A percentile compares a stretch with the other conserved stretches of the same genome.
Conservation (phyloP, 768 basidiomycete species). For the Cystobasidiopsis lactophilus region DNA sequence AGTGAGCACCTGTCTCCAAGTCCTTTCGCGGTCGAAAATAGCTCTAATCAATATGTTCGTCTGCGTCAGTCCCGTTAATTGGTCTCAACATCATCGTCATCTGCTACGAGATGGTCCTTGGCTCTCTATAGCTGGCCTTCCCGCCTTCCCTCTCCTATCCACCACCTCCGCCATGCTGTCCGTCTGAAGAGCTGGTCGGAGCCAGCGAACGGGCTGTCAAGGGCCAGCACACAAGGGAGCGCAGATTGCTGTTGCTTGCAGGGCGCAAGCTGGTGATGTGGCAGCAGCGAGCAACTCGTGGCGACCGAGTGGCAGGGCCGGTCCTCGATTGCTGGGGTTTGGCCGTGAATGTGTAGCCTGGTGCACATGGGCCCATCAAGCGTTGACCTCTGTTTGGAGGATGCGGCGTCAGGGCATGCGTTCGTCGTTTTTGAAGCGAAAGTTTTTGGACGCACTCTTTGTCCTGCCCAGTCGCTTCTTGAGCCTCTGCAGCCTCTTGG, state of each 20-base stretch:
- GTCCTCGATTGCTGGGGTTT: no score
- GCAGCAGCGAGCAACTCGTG: no score
- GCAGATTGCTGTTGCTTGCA: no score
- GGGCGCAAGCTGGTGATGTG: no score
- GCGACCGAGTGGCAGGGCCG: no score
- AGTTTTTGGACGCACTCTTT: conserved; percentile 1
- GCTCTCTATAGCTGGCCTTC: background rate
- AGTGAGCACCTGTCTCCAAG: conserved; percentile 40
- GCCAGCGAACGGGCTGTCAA: no score
- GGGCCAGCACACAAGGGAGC: no score
- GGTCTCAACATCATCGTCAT: conserved; percentile 68
- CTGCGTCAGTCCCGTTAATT: conserved; percentile 65
- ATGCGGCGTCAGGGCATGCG: background rate
- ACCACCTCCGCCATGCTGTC: no score
- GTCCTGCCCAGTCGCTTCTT: background rate
- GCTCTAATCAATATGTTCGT: conserved; percentile 1
- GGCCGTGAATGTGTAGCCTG: no score
- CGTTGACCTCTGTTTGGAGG: background rate
- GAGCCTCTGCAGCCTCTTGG: background rate
- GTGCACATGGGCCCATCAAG: background rate
- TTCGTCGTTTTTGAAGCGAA: background rate
- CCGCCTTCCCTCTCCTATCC: no score
- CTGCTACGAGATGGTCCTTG: conserved; percentile 38
- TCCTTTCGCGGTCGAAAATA: background rate
- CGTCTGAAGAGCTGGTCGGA: no score